These are phyloP conservation scores for Clavaria fumosa DNA, from an alignment of 768 basidiomycete species.

Conservation along the genomic window DNA sequence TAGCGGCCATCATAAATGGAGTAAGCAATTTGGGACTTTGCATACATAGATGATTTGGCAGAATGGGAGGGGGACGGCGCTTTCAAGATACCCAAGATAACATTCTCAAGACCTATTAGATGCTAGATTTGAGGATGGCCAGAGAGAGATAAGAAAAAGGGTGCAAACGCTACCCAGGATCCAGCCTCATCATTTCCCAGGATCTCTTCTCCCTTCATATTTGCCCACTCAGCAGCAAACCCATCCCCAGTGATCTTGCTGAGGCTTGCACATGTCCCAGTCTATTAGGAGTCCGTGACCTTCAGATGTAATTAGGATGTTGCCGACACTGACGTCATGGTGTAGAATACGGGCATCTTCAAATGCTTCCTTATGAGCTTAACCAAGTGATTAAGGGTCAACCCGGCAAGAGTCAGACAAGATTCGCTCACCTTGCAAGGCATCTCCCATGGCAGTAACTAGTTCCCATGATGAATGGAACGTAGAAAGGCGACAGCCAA, in stretches of 20 bases:
- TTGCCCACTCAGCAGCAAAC: no score
- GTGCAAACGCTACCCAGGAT: background rate
- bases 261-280: background rate
- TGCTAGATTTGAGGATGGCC: background rate
- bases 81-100: background rate
- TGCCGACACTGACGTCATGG: background rate
- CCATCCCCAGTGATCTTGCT: no score
- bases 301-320: background rate
- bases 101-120: background rate
- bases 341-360: background rate
- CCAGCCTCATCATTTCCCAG: no score
- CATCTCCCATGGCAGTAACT: no score
- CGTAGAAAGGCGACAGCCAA: background rate
- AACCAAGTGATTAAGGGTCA: background rate
- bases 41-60: background rate
- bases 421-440: no score
- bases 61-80: background rate
- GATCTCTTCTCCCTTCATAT: no score
- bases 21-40: background rate
- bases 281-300: background rate
- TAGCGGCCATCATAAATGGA: background rate
- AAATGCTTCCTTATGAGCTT: background rate
- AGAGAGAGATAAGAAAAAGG: background rate
- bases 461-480: background rate
- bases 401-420: no score